Conservation (phyloP, 257 asterid species). For the Gardenia jasminoides region DNA sequence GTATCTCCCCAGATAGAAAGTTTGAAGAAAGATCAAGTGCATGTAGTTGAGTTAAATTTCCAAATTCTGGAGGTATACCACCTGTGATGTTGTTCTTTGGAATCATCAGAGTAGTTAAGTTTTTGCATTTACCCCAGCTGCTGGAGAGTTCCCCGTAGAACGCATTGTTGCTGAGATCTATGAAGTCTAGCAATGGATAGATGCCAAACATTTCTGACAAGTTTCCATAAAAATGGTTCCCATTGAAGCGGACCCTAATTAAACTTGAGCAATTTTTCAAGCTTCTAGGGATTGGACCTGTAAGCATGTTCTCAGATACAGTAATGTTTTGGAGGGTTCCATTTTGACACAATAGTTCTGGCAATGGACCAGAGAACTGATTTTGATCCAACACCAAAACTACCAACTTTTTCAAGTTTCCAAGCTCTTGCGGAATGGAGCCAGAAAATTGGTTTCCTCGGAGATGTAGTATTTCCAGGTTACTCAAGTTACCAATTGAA, state of each 20-base stretch:
- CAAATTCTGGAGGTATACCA: no score
- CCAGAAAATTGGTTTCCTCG: slow-evolving; percentile 14
- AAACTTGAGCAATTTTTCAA: slow-evolving; percentile 35
- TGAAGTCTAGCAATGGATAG: slow-evolving; percentile 29
- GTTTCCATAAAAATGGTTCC: slow-evolving; percentile 29
- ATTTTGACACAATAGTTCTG: slow-evolving; percentile 30
- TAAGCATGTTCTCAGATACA: slow-evolving; percentile 21
- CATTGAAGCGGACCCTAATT: slow-evolving; percentile 23
- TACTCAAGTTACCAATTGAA: slow-evolving; percentile 5
- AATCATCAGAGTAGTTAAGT: no score
- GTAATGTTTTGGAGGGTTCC: slow-evolving; percentile 16
- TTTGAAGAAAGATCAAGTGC: no score
- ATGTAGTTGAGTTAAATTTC: no score
- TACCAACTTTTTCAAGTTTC: slow-evolving; percentile 1
- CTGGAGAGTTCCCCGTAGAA: slow-evolving; percentile 32
- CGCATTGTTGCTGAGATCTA: slow-evolving; percentile 34
- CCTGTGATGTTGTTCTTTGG: no score
- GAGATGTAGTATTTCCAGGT: not conserved
- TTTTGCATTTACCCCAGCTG: slow-evolving; percentile 27
- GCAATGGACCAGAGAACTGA: slow-evolving; percentile 27
- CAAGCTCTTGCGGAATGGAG: slow-evolving; percentile 13
- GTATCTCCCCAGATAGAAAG: slow-evolving; percentile 27
- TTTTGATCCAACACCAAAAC: slow-evolving; percentile 11
- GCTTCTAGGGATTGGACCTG: slow-evolving; percentile 29
- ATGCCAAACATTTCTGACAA: slow-evolving; percentile 30